A percentile compares a stretch with the other conserved stretches of the same genome.
phyloP scores from a whole-genome alignment of 2,329 filamentous ascomycete genomes.

The Hymenoscyphus repandus region DNA sequence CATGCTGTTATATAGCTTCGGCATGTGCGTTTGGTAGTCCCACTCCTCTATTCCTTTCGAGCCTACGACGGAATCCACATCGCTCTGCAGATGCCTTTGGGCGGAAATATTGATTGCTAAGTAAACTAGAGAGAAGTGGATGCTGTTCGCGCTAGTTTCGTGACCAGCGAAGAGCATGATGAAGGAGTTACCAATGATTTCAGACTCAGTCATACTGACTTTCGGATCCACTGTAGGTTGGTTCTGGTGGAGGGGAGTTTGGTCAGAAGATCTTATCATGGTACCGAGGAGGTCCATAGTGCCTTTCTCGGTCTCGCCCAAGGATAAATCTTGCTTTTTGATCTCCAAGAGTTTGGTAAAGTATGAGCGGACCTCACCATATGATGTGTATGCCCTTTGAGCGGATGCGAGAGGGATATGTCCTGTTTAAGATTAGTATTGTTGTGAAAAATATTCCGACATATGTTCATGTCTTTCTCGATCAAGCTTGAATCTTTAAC shows the following conservation, averaged over 20 bases:
- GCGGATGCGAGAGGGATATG: slow-evolving; percentile 37
- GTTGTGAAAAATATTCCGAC: neutral
- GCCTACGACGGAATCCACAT: slow-evolving; percentile 28
- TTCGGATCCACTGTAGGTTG: slow-evolving; percentile 4
- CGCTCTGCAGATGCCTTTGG: slow-evolving; percentile 21
- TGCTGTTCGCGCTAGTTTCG: slow-evolving; percentile 30
- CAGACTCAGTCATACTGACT: slow-evolving; percentile 22
- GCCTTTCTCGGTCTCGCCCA: slow-evolving; percentile 17
- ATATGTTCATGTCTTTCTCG: neutral
- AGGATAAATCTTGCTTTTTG: slow-evolving; percentile 19
- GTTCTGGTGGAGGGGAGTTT: slow-evolving; percentile 1
- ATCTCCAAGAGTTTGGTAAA: slow-evolving; percentile 44
- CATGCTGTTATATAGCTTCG: slow-evolving; percentile 24
- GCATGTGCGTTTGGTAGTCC: slow-evolving; percentile 22
- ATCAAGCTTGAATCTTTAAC: too few species aligned
- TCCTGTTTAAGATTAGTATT: slow-evolving; percentile 8
- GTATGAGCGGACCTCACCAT: slow-evolving; percentile 44
- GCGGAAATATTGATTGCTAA: slow-evolving; percentile 22
- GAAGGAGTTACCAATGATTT: slow-evolving; percentile 31
- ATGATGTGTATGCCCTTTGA: slow-evolving; percentile 35
- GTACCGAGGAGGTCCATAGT: slow-evolving; percentile 25
- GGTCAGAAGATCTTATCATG: slow-evolving; percentile 21
- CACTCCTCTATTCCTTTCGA: slow-evolving; percentile 12
- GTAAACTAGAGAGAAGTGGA: slow-evolving; percentile 27
- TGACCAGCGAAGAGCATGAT: slow-evolving; percentile 32